Evolutionary conservation across 2,329 filamentous ascomycete species (phyloP).

Genomic region (Aspergillus bombycis): DNA sequence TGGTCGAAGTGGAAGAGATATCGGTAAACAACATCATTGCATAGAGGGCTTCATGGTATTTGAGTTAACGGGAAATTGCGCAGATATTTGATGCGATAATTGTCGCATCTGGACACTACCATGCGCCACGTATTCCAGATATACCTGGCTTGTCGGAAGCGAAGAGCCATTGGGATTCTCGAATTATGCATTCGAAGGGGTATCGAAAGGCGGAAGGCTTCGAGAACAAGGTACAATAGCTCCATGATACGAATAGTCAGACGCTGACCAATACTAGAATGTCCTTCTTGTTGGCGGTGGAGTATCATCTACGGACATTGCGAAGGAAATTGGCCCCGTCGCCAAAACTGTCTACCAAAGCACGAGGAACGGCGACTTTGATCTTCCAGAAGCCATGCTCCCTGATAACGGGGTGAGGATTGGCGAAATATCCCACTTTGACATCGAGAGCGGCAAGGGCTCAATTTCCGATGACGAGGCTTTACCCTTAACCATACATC

Average conservation of each 20-base stretch:
- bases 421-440: conserved; percentile 55
- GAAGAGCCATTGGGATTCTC: conserved; percentile 50
- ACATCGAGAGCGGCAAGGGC: conserved; percentile 18
- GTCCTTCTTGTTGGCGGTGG: conserved; percentile 60
- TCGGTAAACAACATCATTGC: conserved; percentile 7
- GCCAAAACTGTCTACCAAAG: conserved; percentile 57
- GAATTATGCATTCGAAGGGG: conserved; percentile 55
- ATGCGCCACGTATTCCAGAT: conserved; percentile 54
- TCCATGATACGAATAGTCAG: background rate
- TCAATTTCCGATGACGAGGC: conserved; percentile 28
- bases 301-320: conserved; percentile 59
- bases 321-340: conserved; percentile 52
- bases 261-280: conserved; percentile 41
- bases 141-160: conserved; percentile 52
- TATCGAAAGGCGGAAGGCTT: conserved; percentile 54
- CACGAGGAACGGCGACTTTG: conserved; percentile 63
- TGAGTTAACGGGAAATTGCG: background rate
- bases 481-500: conserved; percentile 55
- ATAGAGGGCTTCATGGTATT: background rate
- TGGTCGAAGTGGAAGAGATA: conserved; percentile 11
- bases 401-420: conserved; percentile 59
- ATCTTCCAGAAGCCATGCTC: conserved; percentile 58
- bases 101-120: conserved; percentile 60
- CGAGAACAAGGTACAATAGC: conserved; percentile 54
- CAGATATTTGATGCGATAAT: conserved; percentile 54